These are phyloP conservation scores for Pseudozyma pruni DNA, from an alignment of 1,284 basidiomycete species.

Conservation along the genomic window DNA sequence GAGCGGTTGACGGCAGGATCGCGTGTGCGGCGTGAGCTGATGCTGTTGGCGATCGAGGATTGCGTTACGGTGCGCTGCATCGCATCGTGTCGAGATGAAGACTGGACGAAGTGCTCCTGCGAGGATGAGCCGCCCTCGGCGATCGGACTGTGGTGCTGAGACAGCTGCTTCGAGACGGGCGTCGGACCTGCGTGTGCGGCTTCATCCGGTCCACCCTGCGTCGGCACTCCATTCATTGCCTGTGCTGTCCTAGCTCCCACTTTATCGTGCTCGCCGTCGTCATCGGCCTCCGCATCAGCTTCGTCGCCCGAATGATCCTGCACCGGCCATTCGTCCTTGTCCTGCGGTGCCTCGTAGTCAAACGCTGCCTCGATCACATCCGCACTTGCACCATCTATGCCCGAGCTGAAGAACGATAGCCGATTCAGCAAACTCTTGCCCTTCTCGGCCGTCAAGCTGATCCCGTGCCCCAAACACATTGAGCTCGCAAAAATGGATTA, in stretches of 20 bases:
- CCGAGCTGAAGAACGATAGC: constrained; percentile 23
- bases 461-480: constrained; percentile 69
- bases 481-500: constrained; percentile 84
- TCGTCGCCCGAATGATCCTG: constrained; percentile 19
- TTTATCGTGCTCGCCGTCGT: not conserved
- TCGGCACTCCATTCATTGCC: not conserved
- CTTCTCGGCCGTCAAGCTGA: constrained; percentile 55
- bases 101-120: no score
- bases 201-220: not conserved
- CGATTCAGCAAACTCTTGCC: constrained; percentile 32
- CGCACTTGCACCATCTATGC: constrained; percentile 19
- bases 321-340: constrained; percentile 22
- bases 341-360: constrained; percentile 25
- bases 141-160: not conserved
- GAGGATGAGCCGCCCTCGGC: not conserved
- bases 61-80: constrained; percentile 19
- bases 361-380: constrained; percentile 51
- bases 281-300: constrained; percentile 22
- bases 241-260: not conserved
- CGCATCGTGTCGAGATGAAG: constrained; percentile 16
- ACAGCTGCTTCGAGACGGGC: not conserved
- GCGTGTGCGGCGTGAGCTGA: constrained; percentile 18
- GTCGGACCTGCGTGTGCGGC: not conserved
- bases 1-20: constrained; percentile 11
- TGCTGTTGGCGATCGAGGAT: constrained; percentile 27